Evolutionary conservation across 2,329 filamentous ascomycete species (phyloP).

Genomic region (Ophiostoma ulmi): DNA sequence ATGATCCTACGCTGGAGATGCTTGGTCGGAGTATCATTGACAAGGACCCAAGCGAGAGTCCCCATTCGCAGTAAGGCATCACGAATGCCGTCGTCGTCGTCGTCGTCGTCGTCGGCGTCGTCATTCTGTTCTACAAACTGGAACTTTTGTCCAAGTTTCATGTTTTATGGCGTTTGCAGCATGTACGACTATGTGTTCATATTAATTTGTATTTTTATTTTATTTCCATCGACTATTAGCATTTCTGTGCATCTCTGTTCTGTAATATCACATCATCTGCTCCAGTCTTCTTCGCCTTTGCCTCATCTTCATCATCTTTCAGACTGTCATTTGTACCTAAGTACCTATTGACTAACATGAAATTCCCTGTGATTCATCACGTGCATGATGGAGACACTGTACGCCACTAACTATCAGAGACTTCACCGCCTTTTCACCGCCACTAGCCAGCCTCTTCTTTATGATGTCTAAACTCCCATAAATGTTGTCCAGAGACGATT

Average conservation of each 20-base stretch:
- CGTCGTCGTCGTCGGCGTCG: neutral
- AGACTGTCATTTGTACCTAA: neutral
- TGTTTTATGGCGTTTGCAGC: neutral
- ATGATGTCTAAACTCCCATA: neutral
- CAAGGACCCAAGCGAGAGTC: conserved; percentile 6
- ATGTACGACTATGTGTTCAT: neutral
- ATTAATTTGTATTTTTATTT: neutral
- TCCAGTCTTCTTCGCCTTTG: neutral
- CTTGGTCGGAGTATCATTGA: neutral
- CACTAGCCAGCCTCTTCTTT: neutral
- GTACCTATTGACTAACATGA: neutral
- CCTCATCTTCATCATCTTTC: neutral
- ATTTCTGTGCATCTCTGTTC: neutral
- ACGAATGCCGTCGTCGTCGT: neutral
- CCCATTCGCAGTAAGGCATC: neutral
- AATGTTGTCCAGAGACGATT: neutral
- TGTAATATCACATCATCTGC: neutral
- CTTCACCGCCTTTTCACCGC: neutral
- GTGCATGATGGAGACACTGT: neutral
- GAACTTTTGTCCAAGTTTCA: neutral
- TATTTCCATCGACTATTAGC: neutral
- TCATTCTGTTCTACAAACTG: neutral
- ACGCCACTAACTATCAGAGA: neutral
- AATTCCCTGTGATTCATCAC: neutral
- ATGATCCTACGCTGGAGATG: neutral